Evolutionary conservation across 331 rosid genomes (phyloP).

Genomic region (Pyrus hybrid): DNA sequence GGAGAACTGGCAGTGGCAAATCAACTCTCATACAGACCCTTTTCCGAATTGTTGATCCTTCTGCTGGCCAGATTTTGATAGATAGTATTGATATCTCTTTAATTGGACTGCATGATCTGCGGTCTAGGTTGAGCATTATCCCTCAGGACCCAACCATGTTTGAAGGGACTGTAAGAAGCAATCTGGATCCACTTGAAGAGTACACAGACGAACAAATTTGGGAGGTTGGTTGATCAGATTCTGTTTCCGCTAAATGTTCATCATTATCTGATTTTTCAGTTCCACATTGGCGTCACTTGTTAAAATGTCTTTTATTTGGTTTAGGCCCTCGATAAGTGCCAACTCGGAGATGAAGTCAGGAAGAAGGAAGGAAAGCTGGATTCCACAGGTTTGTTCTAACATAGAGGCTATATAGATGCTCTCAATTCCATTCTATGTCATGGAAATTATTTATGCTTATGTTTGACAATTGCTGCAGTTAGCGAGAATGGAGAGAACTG

Average conservation of each 20-base stretch:
- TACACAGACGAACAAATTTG: conserved; percentile 71
- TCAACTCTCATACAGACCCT: conserved; percentile 74
- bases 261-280: background rate
- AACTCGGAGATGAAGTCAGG: conserved; percentile 83
- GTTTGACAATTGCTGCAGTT: conserved; percentile 29
- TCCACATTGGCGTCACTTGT: background rate
- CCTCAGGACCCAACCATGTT: conserved; percentile 96
- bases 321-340: conserved; percentile 78
- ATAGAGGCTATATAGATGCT: background rate
- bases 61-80: conserved; percentile 45
- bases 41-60: conserved; percentile 61
- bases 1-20: conserved; percentile 88
- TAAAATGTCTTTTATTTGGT: background rate
- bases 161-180: conserved; percentile 79
- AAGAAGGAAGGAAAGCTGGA: conserved; percentile 71
- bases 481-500: conserved; percentile 77
- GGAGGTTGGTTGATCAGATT: conserved; percentile 47
- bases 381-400: conserved; percentile 45
- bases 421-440: background rate
- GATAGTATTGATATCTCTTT: conserved; percentile 49
- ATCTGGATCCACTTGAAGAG: conserved; percentile 81
- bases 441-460: conserved; percentile 6
- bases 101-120: conserved; percentile 73
- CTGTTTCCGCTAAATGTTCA: background rate
- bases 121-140: conserved; percentile 70